A percentile compares a stretch with the other conserved stretches of the same genome.
Evolutionary conservation across 2,329 filamentous ascomycete species (phyloP).

Genomic region (Cucurbitaria berberidis): DNA sequence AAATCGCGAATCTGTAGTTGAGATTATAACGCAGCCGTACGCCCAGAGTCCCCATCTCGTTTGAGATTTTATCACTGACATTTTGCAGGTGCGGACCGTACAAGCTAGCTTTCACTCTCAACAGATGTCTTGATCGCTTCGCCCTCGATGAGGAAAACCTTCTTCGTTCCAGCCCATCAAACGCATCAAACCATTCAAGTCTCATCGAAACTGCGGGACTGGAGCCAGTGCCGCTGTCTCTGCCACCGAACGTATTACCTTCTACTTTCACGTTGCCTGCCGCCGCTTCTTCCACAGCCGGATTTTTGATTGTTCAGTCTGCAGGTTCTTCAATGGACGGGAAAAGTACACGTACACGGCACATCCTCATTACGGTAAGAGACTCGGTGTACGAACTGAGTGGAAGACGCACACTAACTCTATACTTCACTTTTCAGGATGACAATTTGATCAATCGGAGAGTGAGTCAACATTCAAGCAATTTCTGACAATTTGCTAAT

Average conservation of each 20-base stretch:
- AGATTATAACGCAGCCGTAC: constrained; percentile 45
- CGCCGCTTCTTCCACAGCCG: neutral
- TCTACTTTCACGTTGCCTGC: neutral
- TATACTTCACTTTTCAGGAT: constrained; percentile 23
- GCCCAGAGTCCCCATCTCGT: constrained; percentile 1
- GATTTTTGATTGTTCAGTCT: neutral
- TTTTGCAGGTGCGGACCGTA: constrained; percentile 37
- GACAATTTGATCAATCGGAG: constrained; percentile 50
- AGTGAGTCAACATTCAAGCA: constrained; percentile 17
- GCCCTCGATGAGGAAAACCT: constrained; percentile 30
- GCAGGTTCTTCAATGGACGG: neutral
- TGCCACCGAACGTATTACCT: neutral
- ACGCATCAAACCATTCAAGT: neutral
- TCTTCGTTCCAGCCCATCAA: neutral
- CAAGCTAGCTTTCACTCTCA: constrained; percentile 40
- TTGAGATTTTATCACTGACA: neutral
- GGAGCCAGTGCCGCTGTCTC: neutral
- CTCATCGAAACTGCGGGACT: neutral
- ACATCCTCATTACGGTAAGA: neutral
- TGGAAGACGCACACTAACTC: neutral
- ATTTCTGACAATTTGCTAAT: constrained; percentile 7
- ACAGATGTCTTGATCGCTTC: constrained; percentile 36
- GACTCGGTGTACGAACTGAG: neutral
- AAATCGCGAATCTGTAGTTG: constrained; percentile 39
- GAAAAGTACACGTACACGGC: neutral